Percentiles rank a stretch among this genome's conserved stretches.
These are phyloP conservation scores for Candida glucosophila DNA, from an alignment of 1,139 yeast species.

Conservation along the genomic window DNA sequence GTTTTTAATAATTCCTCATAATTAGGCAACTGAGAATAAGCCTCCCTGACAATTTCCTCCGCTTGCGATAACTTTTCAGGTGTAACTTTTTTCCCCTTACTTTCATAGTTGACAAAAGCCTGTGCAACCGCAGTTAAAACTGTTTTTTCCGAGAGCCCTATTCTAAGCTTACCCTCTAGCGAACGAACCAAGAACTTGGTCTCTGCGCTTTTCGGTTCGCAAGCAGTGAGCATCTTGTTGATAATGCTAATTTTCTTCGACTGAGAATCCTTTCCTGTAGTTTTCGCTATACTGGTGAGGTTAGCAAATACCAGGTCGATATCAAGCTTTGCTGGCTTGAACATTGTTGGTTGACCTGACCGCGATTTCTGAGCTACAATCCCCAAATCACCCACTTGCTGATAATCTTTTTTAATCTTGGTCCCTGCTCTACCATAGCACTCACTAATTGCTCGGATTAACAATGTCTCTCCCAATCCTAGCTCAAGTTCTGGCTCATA, in stretches of 20 bases:
- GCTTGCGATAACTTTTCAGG: slow-evolving; percentile 46
- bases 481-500: slow-evolving; percentile 83
- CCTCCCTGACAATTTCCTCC: slow-evolving; percentile 75
- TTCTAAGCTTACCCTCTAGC: slow-evolving; percentile 84
- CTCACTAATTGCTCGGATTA: slow-evolving; percentile 83
- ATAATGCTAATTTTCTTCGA: slow-evolving; percentile 66
- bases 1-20: slow-evolving; percentile 68
- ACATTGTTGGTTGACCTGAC: slow-evolving; percentile 85
- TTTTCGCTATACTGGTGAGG: slow-evolving; percentile 66
- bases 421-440: slow-evolving; percentile 75
- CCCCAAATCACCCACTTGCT: slow-evolving; percentile 84
- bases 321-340: slow-evolving; percentile 76
- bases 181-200: slow-evolving; percentile 88
- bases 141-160: slow-evolving; percentile 90
- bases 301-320: slow-evolving; percentile 65
- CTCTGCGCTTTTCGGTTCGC: slow-evolving; percentile 62
- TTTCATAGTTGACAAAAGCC: slow-evolving; percentile 62
- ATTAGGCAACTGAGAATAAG: slow-evolving; percentile 87
- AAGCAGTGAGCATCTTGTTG: slow-evolving; percentile 76
- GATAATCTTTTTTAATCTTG: slow-evolving; percentile 67
- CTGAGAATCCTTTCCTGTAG: slow-evolving; percentile 84
- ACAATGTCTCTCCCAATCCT: slow-evolving; percentile 84
- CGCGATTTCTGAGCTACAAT: slow-evolving; percentile 79
- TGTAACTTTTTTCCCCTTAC: slow-evolving; percentile 14
- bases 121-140: slow-evolving; percentile 79